Conservation (phyloP, 495 filamentous ascomycete species). For the Hypoxylon fuscum region DNA sequence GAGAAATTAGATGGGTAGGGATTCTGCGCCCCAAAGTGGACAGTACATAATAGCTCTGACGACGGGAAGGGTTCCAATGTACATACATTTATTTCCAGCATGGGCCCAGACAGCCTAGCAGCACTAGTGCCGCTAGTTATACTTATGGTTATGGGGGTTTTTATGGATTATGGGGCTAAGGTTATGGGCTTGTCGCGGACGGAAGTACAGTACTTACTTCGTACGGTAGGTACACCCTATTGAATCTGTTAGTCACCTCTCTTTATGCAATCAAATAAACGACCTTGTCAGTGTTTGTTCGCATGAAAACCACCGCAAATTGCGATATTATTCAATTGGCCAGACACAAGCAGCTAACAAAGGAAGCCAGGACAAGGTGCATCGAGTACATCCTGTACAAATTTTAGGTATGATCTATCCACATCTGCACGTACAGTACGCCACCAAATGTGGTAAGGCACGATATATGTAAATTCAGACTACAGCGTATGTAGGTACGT, state of each 20-base stretch:
- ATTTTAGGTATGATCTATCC: slow-evolving; percentile 24
- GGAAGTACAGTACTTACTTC: slow-evolving; percentile 20
- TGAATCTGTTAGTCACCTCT: slow-evolving; percentile 18
- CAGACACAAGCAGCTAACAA: slow-evolving; percentile 13
- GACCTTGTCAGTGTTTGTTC: slow-evolving; percentile 15
- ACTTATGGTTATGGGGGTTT: too few relatives aligned
- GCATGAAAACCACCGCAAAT: slow-evolving; percentile 7
- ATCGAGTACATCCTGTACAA: slow-evolving; percentile 10
- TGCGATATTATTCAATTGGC: slow-evolving; percentile 27
- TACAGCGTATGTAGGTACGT: too few relatives aligned
- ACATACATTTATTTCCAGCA: slow-evolving; percentile 34
- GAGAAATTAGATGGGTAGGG: slow-evolving; percentile 48
- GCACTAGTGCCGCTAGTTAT: slow-evolving; percentile 26
- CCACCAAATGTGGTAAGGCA: background rate
- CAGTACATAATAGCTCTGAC: slow-evolving; percentile 36
- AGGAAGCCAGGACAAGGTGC: slow-evolving; percentile 17
- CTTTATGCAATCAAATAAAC: slow-evolving; percentile 34
- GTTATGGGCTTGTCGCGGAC: slow-evolving; percentile 1
- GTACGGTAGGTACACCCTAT: slow-evolving; percentile 15
- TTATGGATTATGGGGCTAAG: too few relatives aligned
- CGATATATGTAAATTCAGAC: background rate
- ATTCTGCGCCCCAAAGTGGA: slow-evolving; percentile 44
- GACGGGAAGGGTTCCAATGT: slow-evolving; percentile 40
- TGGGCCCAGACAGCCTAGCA: slow-evolving; percentile 29
- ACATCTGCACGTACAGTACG: slow-evolving; percentile 19